Percentiles rank a stretch among this genome's conserved stretches.
phyloP scores from a whole-genome alignment of 164 flowering plant species.

The Tinospora cordifolia region DNA sequence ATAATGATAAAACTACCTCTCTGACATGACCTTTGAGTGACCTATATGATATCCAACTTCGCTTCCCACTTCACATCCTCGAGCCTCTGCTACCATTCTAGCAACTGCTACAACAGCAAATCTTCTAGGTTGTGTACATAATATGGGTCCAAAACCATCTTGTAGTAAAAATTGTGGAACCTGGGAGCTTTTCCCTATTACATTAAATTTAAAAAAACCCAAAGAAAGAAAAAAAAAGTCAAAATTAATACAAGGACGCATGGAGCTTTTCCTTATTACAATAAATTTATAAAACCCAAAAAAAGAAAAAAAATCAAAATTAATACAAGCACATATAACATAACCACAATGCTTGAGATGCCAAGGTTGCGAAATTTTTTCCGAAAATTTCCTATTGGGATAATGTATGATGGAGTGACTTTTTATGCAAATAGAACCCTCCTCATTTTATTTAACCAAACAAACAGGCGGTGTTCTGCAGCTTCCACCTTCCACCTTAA shows the following conservation, averaged over 20 bases:
- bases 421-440: no score
- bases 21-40: slow-evolving; percentile 55
- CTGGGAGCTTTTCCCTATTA: slow-evolving; percentile 92
- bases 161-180: slow-evolving; percentile 86
- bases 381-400: background rate
- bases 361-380: no score
- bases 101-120: slow-evolving; percentile 99
- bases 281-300: background rate
- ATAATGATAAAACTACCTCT: slow-evolving; percentile 37
- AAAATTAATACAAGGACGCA: background rate
- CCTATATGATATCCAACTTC: slow-evolving; percentile 98
- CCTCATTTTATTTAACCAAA: no score
- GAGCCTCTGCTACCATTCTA: slow-evolving; percentile 78
- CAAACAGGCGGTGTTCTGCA: no score
- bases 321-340: background rate
- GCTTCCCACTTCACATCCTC: slow-evolving; percentile 72
- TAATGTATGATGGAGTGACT: no score
- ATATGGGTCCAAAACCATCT: slow-evolving; percentile 59
- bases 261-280: slow-evolving; percentile 80
- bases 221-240: background rate
- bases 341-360: background rate
- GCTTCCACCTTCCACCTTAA: no score
- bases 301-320: background rate
- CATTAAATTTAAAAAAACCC: slow-evolving; percentile 1
- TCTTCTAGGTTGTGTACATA: slow-evolving; percentile 95